Evolutionary conservation across 176 grass and related monocot species (phyloP).

Genomic region (Typha latifolia): DNA sequence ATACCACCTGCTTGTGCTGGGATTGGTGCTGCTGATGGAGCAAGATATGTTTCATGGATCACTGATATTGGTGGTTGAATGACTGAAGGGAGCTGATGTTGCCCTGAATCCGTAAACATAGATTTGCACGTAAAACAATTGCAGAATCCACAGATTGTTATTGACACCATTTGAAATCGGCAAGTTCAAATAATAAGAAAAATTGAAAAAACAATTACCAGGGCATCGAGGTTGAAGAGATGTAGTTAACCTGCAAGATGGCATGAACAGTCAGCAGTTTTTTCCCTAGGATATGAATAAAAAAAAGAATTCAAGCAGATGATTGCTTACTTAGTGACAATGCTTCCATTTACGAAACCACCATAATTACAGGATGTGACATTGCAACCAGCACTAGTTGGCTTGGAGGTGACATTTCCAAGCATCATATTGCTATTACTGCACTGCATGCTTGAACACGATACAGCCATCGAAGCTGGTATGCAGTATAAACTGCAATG

Average conservation of each 20-base stretch:
- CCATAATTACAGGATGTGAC: slow-evolving; percentile 70
- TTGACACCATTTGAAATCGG: not conserved
- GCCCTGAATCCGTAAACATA: slow-evolving; percentile 21
- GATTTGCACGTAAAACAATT: not conserved
- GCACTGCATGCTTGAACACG: slow-evolving; percentile 87
- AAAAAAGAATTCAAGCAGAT: not conserved
- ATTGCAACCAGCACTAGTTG: slow-evolving; percentile 73
- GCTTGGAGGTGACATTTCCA: slow-evolving; percentile 46
- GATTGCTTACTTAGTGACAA: slow-evolving; percentile 53
- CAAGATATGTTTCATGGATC: slow-evolving; percentile 37
- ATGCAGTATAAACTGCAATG: slow-evolving; percentile 73
- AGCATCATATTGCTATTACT: slow-evolving; percentile 68
- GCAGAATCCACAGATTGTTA: not conserved
- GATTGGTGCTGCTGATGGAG: slow-evolving; percentile 58
- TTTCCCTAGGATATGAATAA: not conserved
- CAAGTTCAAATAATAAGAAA: not conserved
- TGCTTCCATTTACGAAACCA: slow-evolving; percentile 82
- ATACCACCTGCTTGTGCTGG: slow-evolving; percentile 47
- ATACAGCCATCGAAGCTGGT: slow-evolving; percentile 50
- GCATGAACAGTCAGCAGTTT: not conserved
- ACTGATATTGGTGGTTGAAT: slow-evolving; percentile 44
- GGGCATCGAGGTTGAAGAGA: slow-evolving; percentile 1
- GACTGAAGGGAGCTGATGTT: slow-evolving; percentile 49
- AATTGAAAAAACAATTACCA: not conserved
- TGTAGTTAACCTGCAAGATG: slow-evolving; percentile 1